Conservation (phyloP, 2,329 filamentous ascomycete genomes). For the Talaromyces islandicus region DNA sequence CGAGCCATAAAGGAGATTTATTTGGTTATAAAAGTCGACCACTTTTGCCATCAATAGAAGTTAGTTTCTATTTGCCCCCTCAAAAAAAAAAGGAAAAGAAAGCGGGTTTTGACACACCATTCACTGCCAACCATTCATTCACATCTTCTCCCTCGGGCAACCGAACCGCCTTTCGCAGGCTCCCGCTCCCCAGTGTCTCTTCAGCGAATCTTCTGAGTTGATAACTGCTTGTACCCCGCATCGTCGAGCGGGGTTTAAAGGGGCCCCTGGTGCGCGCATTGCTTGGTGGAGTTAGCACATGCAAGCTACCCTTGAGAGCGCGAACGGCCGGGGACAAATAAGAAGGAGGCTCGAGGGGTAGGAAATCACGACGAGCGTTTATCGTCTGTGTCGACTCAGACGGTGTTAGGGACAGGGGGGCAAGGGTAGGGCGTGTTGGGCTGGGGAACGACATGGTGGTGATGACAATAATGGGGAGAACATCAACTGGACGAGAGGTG, state of each 20-base stretch:
- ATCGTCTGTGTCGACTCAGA: constrained; percentile 26
- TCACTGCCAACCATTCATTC: constrained; percentile 97
- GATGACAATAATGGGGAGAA: constrained; percentile 13
- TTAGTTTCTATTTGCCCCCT: not conserved
- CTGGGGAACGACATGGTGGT: constrained; percentile 4
- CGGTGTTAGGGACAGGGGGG: constrained; percentile 16
- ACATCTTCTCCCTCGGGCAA: constrained; percentile 94
- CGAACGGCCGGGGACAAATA: constrained; percentile 30
- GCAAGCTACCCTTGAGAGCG: constrained; percentile 30
- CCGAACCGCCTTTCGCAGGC: constrained; percentile 91
- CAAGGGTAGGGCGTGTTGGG: constrained; percentile 5
- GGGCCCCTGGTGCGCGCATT: constrained; percentile 84
- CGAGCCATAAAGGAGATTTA: constrained; percentile 96
- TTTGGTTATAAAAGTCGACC: constrained; percentile 99
- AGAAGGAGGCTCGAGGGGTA: constrained; percentile 26
- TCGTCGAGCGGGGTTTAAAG: constrained; percentile 79
- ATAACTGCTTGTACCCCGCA: constrained; percentile 83
- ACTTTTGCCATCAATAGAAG: constrained; percentile 49
- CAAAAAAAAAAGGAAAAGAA: not conserved
- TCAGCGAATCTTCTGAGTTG: constrained; percentile 97
- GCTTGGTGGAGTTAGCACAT: constrained; percentile 48
- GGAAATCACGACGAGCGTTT: constrained; percentile 20
- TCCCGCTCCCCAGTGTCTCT: constrained; percentile 90
- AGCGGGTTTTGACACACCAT: constrained; percentile 57
- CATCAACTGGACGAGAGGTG: constrained; percentile 15